Evolutionary conservation across 805 yeast genomes (phyloP).

Genomic region (Yarrowia deformans): DNA sequence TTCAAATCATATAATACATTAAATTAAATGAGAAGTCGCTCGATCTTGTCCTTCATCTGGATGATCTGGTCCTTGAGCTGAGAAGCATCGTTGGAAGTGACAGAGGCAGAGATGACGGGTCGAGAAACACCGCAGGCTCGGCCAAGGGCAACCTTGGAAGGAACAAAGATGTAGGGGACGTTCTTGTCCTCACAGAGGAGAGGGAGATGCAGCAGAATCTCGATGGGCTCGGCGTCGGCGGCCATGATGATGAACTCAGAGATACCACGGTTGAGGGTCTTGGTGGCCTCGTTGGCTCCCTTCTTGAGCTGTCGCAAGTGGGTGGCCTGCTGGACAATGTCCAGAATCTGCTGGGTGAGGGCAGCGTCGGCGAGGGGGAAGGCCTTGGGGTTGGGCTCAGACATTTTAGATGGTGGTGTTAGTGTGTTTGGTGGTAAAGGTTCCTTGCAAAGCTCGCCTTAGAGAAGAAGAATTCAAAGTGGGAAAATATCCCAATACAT

Average conservation of each 20-base stretch:
- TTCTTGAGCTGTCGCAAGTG: constrained; percentile 98
- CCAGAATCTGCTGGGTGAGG: constrained; percentile 94
- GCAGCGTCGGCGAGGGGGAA: constrained; percentile 98
- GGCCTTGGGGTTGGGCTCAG: constrained; percentile 94
- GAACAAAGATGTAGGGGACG: constrained; percentile 98
- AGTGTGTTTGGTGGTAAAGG: constrained; percentile 44
- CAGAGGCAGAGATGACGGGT: constrained; percentile 98
- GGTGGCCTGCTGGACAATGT: constrained; percentile 97
- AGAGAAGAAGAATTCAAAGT: constrained; percentile 36
- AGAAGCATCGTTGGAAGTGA: constrained; percentile 98
- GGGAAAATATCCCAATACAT: constrained; percentile 10
- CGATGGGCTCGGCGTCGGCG: constrained; percentile 99
- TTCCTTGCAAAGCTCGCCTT: constrained; percentile 53
- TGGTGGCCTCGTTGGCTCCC: constrained; percentile 99
- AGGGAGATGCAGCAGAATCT: constrained; percentile 96
- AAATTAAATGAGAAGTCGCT: constrained; percentile 84
- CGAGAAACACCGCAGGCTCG: constrained; percentile 99
- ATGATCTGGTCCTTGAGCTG: constrained; percentile 96
- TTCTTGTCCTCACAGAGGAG: constrained; percentile 98
- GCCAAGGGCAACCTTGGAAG: constrained; percentile 98
- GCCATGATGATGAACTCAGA: constrained; percentile 99
- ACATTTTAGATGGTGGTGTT: constrained; percentile 57
- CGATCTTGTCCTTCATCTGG: constrained; percentile 98
- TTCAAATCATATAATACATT: constrained; percentile 32
- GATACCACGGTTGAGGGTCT: constrained; percentile 98